Base-by-base conservation (phyloP, 352 stramenopile genomes). In the Blastocystis sp. region DNA sequence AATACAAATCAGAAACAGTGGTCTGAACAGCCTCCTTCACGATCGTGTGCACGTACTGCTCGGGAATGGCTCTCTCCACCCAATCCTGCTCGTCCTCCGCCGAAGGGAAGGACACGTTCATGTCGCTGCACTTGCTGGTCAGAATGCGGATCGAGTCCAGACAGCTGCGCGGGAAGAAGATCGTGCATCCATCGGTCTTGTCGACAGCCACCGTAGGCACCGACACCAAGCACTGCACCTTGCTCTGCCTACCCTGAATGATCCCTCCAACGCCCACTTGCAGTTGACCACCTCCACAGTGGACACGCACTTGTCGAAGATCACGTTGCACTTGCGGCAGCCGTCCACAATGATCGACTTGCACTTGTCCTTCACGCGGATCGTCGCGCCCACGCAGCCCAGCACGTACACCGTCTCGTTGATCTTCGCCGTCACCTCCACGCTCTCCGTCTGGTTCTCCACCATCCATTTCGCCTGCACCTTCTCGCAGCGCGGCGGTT, bases 281-380 rank as follows among this genome's bases (percentile, higher is more conserved):
- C 94, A 98, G 92, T 99, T 98, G 43, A 98, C 95, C 79, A 98
- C 91, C 91, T 99, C 96, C 76, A 98, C 93, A 78, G 94, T 96
- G 48, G 95, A 98, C 89, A 99, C 95, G 71, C 94, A 93, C 87
- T 94, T 94, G 90, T 98, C 95, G 89, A 98, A 98, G 64, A 98
- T 91, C 38, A 98, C 93, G 90, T 97, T 96, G 54, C 91, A 94
- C 90, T 98, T 98, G 84, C 94, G 95, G 92, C 95, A 98, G 70
- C 84, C 94, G 90, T 98, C 96, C 0, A 99, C 89, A 76, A 97
- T 93, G 68, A 99, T 93, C 87, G 93, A 97, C 92, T 98, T 98
- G 89, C 96, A 95, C 91, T 99, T 99, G 82, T 95, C 96, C 48
- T 95, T 95, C 24, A 99, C 92, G 91, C 97, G 91, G 89, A 99